These are phyloP conservation scores for Penicillium odoratum DNA, from an alignment of 495 filamentous ascomycete genomes.

Conservation along the genomic window DNA sequence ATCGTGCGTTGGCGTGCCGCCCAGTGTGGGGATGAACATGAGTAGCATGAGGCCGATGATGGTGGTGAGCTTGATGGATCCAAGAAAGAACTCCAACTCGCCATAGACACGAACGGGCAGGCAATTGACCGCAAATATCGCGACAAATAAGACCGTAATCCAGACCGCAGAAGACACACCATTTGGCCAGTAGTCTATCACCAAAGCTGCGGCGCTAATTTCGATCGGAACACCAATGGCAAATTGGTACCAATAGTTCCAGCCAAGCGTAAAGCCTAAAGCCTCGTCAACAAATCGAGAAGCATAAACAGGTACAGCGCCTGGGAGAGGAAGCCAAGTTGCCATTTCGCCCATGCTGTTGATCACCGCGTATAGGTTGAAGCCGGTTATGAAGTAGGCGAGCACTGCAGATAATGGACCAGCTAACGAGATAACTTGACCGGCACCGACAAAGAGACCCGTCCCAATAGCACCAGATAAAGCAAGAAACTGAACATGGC, in stretches of 20 bases:
- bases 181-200: slow-evolving; percentile 66
- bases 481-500: slow-evolving; percentile 65
- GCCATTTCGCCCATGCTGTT: slow-evolving; percentile 64
- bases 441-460: slow-evolving; percentile 69
- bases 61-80: slow-evolving; percentile 44
- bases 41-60: slow-evolving; percentile 49
- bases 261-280: slow-evolving; percentile 68
- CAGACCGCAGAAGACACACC: slow-evolving; percentile 32
- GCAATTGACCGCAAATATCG: slow-evolving; percentile 44
- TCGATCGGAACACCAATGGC: slow-evolving; percentile 64
- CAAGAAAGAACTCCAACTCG: slow-evolving; percentile 47
- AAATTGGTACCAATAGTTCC: slow-evolving; percentile 58
- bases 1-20: slow-evolving; percentile 26
- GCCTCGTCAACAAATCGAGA: slow-evolving; percentile 65
- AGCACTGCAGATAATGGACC: slow-evolving; percentile 66
- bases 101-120: slow-evolving; percentile 47
- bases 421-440: slow-evolving; percentile 57
- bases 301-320: slow-evolving; percentile 66
- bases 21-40: slow-evolving; percentile 48
- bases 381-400: slow-evolving; percentile 63
- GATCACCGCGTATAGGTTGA: slow-evolving; percentile 54
- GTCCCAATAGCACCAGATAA: slow-evolving; percentile 60
- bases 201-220: slow-evolving; percentile 62
- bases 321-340: slow-evolving; percentile 68
- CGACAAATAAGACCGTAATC: slow-evolving; percentile 46